Evolutionary conservation across 2,329 filamentous ascomycete species (phyloP).

Genomic region (Fusarium scirpi): DNA sequence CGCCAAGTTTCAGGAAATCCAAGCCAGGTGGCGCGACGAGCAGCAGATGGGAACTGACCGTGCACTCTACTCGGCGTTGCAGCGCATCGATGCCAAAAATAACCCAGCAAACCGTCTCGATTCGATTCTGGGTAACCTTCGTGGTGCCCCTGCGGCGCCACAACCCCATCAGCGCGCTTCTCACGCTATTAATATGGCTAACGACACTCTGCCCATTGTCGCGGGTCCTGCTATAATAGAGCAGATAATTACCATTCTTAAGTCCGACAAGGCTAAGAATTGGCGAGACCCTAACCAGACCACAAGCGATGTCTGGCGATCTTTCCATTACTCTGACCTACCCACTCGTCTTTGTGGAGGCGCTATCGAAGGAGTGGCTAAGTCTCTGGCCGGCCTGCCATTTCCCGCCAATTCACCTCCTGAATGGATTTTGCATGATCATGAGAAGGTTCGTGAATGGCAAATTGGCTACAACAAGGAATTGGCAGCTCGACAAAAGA

Average conservation of each 20-base stretch:
- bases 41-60: constrained; percentile 58
- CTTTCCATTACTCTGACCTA: constrained; percentile 57
- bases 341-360: constrained; percentile 58
- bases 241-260: constrained; percentile 58
- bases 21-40: constrained; percentile 62
- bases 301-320: constrained; percentile 49
- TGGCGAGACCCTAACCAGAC: constrained; percentile 59
- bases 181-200: constrained; percentile 13
- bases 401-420: constrained; percentile 65
- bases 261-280: constrained; percentile 57
- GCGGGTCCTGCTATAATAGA: constrained; percentile 54
- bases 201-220: constrained; percentile 48
- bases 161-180: constrained; percentile 29
- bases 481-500: constrained; percentile 53
- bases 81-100: constrained; percentile 57
- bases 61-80: constrained; percentile 58
- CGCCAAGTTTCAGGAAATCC: constrained; percentile 61
- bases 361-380: constrained; percentile 57
- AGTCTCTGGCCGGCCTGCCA: constrained; percentile 58
- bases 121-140: constrained; percentile 55
- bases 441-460: constrained; percentile 64
- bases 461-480: constrained; percentile 62
- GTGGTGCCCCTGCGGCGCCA: constrained; percentile 37
- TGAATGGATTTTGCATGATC: constrained; percentile 62
- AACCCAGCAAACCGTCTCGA: constrained; percentile 55